Evolutionary conservation across 1,139 yeast species (phyloP), one percentile per base, ranked within the genome.

Genomic region (Kurtzmaniella quercitrusa): DNA sequence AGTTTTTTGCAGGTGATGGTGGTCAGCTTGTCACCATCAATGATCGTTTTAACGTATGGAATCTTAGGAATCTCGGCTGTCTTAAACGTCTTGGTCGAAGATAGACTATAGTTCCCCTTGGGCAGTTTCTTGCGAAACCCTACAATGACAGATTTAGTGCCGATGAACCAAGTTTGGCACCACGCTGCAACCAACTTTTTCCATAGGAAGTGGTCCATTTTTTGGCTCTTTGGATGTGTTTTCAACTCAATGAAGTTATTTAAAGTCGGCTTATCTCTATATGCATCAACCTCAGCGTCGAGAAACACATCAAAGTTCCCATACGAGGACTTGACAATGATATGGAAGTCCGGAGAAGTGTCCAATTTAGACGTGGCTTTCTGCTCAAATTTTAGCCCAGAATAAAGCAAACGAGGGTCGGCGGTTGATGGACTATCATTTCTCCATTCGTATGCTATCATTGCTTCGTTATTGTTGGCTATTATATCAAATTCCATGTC

Each of bases 231-330:
- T 19, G 38, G 25, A 36, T 36, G 38, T 2, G 38, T 36, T 14
- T 36, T 36, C 16, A 36, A 36, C 14, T 36, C 38, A 12, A 36
- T 21, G 19, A 19, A 36, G n/a, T 36, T 36, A 17, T 36, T 24
- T 21, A 36, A 36, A 3, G 19, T 14, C 12, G 23, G 25, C 11
- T 7, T 15, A 19, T 21, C 16, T 19, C 15, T 5, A 14, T 21
- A 36, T 10, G 38, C 38, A 19, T 36, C 38, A n/a, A 36, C 38
- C 14, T 36, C 38, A 3, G 38, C 38, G 21, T 36, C 38, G 6
- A 36, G 38, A 19, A 17, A 36, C 12, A 36, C 27, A 36, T 36
- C 24, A 11, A 19, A 12, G 3, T 19, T 10, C 19, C 21, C 16
- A n/a, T 21, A 36, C 9, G 25, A 19, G 6, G 38, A 19, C 7